These are phyloP conservation scores for Aspergillus flavus DNA, from an alignment of 2,329 filamentous ascomycete genomes.

Conservation along the genomic window DNA sequence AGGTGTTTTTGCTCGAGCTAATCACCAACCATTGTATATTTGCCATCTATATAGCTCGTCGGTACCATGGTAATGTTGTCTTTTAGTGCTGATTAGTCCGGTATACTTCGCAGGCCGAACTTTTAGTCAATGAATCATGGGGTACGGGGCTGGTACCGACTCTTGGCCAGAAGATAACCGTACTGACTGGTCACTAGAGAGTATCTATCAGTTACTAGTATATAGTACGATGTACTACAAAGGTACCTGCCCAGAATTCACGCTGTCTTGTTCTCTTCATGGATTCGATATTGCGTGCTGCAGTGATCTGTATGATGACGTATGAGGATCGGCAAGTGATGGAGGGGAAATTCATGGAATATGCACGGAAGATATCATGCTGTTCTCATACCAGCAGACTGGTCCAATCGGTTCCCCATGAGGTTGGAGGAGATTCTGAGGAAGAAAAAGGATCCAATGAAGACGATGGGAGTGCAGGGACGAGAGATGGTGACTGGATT, in stretches of 20 bases:
- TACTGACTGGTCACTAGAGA: neutral
- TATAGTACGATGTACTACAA: neutral
- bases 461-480: neutral
- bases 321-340: neutral
- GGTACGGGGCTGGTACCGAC: neutral
- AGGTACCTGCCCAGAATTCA: neutral
- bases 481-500: neutral
- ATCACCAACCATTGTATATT: neutral
- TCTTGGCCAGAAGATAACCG: neutral
- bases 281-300: neutral
- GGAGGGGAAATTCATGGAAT: neutral
- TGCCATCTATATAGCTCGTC: neutral
- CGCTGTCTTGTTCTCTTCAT: neutral
- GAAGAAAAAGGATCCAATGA: neutral
- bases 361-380: conserved; percentile 1
- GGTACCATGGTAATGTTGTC: neutral
- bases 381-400: neutral
- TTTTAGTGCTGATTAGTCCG: neutral
- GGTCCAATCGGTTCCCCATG: neutral
- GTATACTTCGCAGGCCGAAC: neutral
- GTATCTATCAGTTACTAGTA: neutral
- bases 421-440: neutral
- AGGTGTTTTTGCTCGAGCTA: neutral
- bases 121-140: neutral
- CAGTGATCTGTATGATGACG: neutral